Evolutionary conservation across 345 rosid species (phyloP).

Genomic region (Heritiera fomes): DNA sequence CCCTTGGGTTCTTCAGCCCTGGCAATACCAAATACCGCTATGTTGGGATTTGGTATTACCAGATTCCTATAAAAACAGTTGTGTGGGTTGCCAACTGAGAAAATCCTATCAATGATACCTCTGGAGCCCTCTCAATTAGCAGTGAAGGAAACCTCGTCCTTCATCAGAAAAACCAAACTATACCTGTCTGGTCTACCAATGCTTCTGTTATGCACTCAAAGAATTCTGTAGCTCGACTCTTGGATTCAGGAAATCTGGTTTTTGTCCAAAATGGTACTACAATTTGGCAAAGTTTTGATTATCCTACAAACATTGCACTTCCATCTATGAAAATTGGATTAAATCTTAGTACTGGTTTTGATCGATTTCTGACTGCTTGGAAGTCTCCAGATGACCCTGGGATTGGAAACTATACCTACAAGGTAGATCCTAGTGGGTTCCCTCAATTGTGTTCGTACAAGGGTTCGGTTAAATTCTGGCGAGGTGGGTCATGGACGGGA

Average conservation of each 20-base stretch:
- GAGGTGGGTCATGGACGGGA: conserved; percentile 64
- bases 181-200: conserved; percentile 53
- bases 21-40: conserved; percentile 47
- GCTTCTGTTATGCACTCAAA: conserved; percentile 20
- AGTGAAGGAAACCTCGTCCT: conserved; percentile 45
- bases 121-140: conserved; percentile 40
- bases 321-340: conserved; percentile 63
- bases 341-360: conserved; percentile 34
- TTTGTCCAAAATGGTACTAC: conserved; percentile 30
- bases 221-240: conserved; percentile 40
- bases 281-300: conserved; percentile 71
- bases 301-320: conserved; percentile 57
- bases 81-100: conserved; percentile 84
- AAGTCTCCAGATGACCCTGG: conserved; percentile 49
- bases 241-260: conserved; percentile 66
- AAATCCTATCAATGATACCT: conserved; percentile 43
- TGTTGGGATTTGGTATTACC: conserved; percentile 74
- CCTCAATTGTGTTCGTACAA: conserved; percentile 50
- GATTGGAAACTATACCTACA: conserved; percentile 40
- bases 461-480: conserved; percentile 39
- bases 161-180: conserved; percentile 29
- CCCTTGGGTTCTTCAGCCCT: conserved; percentile 59
- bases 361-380: conserved; percentile 49
- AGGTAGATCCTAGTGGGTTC: conserved; percentile 44
- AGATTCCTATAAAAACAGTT: conserved; percentile 39